Percentiles rank a stretch among this genome's conserved stretches.
Conservation (phyloP, 208 protist species). For the Wallacemonas collosoma region DNA sequence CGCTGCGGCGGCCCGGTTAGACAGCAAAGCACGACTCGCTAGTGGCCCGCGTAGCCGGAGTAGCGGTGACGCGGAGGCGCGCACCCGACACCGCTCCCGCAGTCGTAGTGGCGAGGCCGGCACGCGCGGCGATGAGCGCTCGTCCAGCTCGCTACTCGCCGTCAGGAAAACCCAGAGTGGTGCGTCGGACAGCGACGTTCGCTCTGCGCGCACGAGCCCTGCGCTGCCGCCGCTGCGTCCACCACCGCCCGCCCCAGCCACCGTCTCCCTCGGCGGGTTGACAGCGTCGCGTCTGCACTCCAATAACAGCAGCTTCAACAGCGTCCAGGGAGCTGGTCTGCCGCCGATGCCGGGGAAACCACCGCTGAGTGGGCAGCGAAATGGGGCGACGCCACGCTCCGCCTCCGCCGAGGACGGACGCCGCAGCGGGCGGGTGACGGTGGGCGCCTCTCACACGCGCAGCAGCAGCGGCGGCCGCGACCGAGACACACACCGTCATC, state of each 20-base stretch:
- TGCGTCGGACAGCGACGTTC: neutral
- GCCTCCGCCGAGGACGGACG: constrained; percentile 15
- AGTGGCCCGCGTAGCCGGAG: constrained; percentile 11
- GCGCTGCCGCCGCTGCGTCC: constrained; percentile 14
- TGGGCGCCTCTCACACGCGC: neutral
- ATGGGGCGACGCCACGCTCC: constrained; percentile 11
- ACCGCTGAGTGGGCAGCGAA: constrained; percentile 49
- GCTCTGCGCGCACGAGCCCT: neutral
- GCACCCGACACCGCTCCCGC: neutral
- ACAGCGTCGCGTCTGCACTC: constrained; percentile 24
- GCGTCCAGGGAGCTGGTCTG: constrained; percentile 8
- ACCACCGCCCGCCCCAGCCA: constrained; percentile 11
- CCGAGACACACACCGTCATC: constrained; percentile 1
- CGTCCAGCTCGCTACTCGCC: neutral
- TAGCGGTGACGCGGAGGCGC: constrained; percentile 17
- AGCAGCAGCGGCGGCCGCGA: constrained; percentile 17
- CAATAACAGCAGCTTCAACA: constrained; percentile 27
- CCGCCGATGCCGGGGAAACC: constrained; percentile 48
- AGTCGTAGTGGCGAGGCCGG: constrained; percentile 9
- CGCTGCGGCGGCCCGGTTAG: neutral
- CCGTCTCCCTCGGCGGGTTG: constrained; percentile 18
- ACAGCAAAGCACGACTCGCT: neutral
- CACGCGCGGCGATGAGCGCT: neutral
- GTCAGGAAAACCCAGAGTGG: neutral
- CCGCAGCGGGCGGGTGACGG: neutral